Evolutionary conservation across 768 basidiomycete genomes (phyloP).

Genomic region (Thelephora aurantiotincta): DNA sequence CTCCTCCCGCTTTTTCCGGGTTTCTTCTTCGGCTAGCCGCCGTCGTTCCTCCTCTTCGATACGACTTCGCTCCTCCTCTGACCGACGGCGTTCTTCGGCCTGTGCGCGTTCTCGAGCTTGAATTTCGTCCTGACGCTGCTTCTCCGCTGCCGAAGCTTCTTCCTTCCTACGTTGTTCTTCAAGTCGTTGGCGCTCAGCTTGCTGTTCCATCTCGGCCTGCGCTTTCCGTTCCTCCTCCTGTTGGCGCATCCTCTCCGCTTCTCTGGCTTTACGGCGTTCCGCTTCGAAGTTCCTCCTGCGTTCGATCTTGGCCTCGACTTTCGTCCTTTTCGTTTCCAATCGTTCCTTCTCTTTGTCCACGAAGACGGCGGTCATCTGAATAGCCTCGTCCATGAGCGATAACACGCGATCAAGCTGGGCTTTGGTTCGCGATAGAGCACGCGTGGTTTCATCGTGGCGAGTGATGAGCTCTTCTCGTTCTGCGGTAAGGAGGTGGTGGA

Average conservation of each 20-base stretch:
- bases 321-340: slow-evolving; percentile 4
- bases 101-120: neutral
- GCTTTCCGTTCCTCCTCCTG: neutral
- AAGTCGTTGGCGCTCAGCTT: neutral
- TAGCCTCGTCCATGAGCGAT: slow-evolving; percentile 15
- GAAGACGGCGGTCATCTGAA: slow-evolving; percentile 17
- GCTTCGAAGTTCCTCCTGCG: neutral
- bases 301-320: slow-evolving; percentile 1
- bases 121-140: neutral
- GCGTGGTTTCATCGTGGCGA: slow-evolving; percentile 14
- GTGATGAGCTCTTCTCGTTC: slow-evolving; percentile 13
- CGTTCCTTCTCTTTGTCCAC: slow-evolving; percentile 11
- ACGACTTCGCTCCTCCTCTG: neutral
- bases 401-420: slow-evolving; percentile 13
- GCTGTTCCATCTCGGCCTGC: neutral
- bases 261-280: neutral
- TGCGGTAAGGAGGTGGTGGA: slow-evolving; percentile 6
- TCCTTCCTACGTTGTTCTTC: slow-evolving; percentile 5
- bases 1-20: neutral
- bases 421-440: slow-evolving; percentile 15
- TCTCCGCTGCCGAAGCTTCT: neutral
- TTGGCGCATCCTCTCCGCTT: neutral
- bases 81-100: neutral
- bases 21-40: neutral
- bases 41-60: slow-evolving; percentile 3